Evolutionary conservation across 768 basidiomycete genomes (phyloP).

Genomic region (Mycena olivaceomarginata): DNA sequence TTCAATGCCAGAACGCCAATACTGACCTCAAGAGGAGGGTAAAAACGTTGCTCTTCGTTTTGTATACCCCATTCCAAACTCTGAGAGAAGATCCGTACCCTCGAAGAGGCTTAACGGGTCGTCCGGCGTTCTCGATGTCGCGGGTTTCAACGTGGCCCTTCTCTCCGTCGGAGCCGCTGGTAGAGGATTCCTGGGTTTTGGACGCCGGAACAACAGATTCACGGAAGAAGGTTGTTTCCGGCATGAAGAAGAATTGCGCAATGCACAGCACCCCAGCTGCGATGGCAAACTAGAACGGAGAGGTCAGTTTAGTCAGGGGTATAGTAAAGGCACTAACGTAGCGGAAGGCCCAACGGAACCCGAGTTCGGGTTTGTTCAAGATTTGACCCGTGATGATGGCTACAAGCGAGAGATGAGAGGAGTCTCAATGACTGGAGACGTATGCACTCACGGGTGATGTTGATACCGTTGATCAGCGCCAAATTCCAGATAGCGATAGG

Average conservation of each 20-base stretch:
- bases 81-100: conserved; percentile 25
- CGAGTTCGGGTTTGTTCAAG: conserved; percentile 20
- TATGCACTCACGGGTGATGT: conserved; percentile 23
- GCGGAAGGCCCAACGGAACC: conserved; percentile 39
- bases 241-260: conserved; percentile 33
- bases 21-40: conserved; percentile 30
- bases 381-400: conserved; percentile 32
- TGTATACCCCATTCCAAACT: conserved; percentile 30
- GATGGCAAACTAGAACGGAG: conserved; percentile 24
- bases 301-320: background rate
- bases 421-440: too few species aligned
- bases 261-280: conserved; percentile 33
- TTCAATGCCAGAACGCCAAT: background rate
- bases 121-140: conserved; percentile 4
- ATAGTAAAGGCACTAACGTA: background rate
- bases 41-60: conserved; percentile 14
- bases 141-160: conserved; percentile 19
- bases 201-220: conserved; percentile 4
- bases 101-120: conserved; percentile 11
- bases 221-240: conserved; percentile 36
- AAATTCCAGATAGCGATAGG: conserved; percentile 35
- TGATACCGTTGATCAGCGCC: conserved; percentile 33
- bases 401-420: background rate
- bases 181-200: background rate
- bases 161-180: conserved; percentile 13